These are phyloP conservation scores for Yamadazyma triangularis DNA, from an alignment of 1,139 yeast species.

Conservation along the genomic window DNA sequence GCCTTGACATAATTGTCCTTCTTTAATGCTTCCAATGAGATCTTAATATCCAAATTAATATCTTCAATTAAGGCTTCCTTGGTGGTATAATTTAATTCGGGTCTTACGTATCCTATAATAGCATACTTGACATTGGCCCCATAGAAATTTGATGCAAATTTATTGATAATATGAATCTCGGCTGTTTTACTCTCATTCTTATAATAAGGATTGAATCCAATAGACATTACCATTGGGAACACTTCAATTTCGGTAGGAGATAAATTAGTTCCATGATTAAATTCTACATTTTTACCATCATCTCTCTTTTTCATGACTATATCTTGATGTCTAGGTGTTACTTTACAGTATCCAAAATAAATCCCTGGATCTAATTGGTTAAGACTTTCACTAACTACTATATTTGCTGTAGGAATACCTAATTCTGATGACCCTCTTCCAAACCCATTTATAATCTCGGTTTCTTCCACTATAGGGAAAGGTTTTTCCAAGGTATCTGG, in stretches of 20 bases:
- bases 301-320: constrained; percentile 25
- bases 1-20: constrained; percentile 15
- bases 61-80: constrained; percentile 84
- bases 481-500: constrained; percentile 42
- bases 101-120: constrained; percentile 85
- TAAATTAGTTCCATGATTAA: constrained; percentile 60
- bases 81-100: constrained; percentile 84
- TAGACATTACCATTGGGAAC: constrained; percentile 88
- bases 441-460: constrained; percentile 76
- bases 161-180: constrained; percentile 82
- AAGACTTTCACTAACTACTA: constrained; percentile 55
- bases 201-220: constrained; percentile 96
- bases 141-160: constrained; percentile 65
- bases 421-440: constrained; percentile 94
- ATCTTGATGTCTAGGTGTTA: constrained; percentile 19
- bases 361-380: constrained; percentile 70
- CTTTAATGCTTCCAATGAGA: constrained; percentile 50
- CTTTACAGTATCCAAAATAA: constrained; percentile 78
- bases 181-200: constrained; percentile 74
- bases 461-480: constrained; percentile 57
- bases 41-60: constrained; percentile 72
- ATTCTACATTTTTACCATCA: constrained; percentile 42
- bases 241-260: constrained; percentile 34
- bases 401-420: constrained; percentile 94
- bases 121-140: constrained; percentile 71